These are phyloP conservation scores for Stephania japonica DNA, from an alignment of 164 flowering plant genomes.

Conservation along the genomic window DNA sequence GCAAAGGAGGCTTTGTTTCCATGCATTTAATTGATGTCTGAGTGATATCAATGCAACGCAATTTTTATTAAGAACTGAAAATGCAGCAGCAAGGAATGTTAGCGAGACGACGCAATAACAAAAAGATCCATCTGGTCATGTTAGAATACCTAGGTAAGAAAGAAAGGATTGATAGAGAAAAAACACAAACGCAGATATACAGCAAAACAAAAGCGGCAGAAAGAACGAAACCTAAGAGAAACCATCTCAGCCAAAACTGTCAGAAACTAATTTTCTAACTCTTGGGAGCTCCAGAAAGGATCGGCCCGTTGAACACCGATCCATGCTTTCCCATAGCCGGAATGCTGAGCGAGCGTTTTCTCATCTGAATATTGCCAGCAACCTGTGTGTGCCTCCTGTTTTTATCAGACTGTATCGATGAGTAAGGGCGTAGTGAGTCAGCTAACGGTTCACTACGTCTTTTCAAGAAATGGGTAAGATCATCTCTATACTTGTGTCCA, in stretches of 20 bases:
- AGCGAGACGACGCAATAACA: too few relatives aligned
- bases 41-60: too few relatives aligned
- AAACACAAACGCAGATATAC: not conserved
- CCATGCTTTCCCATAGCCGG: constrained; percentile 52
- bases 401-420: constrained; percentile 30
- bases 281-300: constrained; percentile 48
- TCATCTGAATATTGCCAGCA: constrained; percentile 31
- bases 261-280: constrained; percentile 19
- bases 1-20: too few relatives aligned
- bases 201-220: not conserved
- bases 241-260: not conserved
- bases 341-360: constrained; percentile 66
- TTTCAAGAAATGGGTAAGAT: constrained; percentile 45
- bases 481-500: constrained; percentile 34
- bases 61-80: too few relatives aligned
- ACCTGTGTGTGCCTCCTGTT: constrained; percentile 23
- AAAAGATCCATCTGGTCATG: too few relatives aligned
- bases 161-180: not conserved
- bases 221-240: not conserved
- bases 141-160: too few relatives aligned
- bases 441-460: constrained; percentile 24
- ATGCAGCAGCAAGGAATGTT: too few relatives aligned
- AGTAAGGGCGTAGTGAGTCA: constrained; percentile 20
- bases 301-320: constrained; percentile 32
- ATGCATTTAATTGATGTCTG: too few relatives aligned